phyloP scores from a whole-genome alignment of 2,329 filamentous ascomycete species.

The Mariannaea sp. region DNA sequence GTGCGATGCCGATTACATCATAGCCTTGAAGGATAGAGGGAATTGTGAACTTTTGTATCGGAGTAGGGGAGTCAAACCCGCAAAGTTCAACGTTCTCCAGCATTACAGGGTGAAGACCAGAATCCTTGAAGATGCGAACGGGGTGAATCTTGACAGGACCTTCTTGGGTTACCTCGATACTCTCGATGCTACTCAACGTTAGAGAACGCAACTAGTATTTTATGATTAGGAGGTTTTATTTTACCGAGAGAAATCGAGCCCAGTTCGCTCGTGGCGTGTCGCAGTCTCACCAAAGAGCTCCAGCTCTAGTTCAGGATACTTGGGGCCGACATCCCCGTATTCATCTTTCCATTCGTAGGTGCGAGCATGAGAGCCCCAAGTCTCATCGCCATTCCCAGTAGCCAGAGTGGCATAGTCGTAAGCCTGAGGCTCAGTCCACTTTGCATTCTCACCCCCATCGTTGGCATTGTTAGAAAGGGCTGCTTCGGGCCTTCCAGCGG shows the following conservation, averaged over 20 bases:
- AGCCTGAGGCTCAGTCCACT: conserved; percentile 53
- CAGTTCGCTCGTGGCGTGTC: conserved; percentile 54
- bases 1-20: conserved; percentile 87
- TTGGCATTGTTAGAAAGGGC: background rate
- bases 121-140: conserved; percentile 67
- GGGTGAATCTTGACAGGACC: conserved; percentile 57
- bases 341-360: conserved; percentile 87
- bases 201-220: conserved; percentile 12
- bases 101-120: conserved; percentile 85
- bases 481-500: background rate
- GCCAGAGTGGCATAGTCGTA: conserved; percentile 53
- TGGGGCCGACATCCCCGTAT: conserved; percentile 82
- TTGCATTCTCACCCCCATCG: conserved; percentile 42
- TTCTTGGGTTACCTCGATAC: conserved; percentile 62
- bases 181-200: conserved; percentile 52
- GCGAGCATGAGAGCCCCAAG: conserved; percentile 60
- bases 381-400: conserved; percentile 23
- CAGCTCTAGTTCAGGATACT: conserved; percentile 70
- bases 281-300: conserved; percentile 71
- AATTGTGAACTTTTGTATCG: conserved; percentile 85
- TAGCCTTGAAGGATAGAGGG: conserved; percentile 76
- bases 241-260: conserved; percentile 68
- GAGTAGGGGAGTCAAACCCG: conserved; percentile 75
- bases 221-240: conserved; percentile 35
- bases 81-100: conserved; percentile 75